Conservation (phyloP, 2,329 filamentous ascomycete species). For the Aspergillus ustus region DNA sequence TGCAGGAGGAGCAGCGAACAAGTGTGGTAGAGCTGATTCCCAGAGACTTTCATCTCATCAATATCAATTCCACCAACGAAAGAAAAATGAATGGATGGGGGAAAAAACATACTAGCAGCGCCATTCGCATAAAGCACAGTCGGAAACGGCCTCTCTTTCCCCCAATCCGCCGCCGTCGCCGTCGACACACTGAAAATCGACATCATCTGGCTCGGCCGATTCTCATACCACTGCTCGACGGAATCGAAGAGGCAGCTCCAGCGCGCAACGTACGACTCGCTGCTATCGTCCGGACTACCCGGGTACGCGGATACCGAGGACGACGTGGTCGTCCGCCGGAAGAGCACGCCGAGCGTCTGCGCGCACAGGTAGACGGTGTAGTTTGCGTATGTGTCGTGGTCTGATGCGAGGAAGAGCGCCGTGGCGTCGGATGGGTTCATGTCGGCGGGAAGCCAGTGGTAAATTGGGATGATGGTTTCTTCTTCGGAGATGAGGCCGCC, state of each 20-base stretch:
- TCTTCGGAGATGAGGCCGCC: constrained; percentile 59
- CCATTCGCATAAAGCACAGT: constrained; percentile 34
- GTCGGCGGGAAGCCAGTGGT: constrained; percentile 48
- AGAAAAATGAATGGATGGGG: too few relatives aligned
- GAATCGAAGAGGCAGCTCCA: constrained; percentile 49
- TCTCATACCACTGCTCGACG: constrained; percentile 49
- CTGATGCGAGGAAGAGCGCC: constrained; percentile 31
- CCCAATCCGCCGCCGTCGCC: constrained; percentile 7
- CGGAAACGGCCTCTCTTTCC: constrained; percentile 29
- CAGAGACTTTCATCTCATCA: constrained; percentile 31
- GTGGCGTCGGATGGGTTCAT: constrained; percentile 31
- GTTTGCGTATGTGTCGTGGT: constrained; percentile 56
- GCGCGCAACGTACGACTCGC: constrained; percentile 29
- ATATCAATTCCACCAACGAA: background rate
- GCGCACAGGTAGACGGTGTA: constrained; percentile 56
- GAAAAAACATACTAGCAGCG: constrained; percentile 29
- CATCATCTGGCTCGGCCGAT: constrained; percentile 35
- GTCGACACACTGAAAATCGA: constrained; percentile 29
- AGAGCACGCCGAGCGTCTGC: constrained; percentile 49
- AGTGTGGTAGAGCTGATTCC: constrained; percentile 42
- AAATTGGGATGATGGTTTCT: constrained; percentile 55
- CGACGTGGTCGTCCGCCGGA: constrained; percentile 23
- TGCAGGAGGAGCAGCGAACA: constrained; percentile 37
- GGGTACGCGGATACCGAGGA: constrained; percentile 19
- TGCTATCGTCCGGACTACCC: constrained; percentile 22